Evolutionary conservation across 75 land plant species (phyloP).

Genomic region (Isoetes taiwanensis): DNA sequence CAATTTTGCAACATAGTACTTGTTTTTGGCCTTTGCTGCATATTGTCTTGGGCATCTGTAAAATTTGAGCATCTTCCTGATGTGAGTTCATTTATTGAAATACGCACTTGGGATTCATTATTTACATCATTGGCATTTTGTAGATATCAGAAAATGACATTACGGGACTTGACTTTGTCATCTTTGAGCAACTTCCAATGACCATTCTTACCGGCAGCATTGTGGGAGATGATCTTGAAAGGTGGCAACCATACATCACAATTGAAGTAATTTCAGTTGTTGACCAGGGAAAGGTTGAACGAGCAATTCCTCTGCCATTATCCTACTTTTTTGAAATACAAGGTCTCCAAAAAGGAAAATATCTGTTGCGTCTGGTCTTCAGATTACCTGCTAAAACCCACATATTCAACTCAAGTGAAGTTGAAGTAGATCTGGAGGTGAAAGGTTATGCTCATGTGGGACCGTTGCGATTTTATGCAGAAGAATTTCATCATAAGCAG

Average conservation of each 20-base stretch:
- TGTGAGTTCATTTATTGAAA: too few species aligned
- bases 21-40: too few species aligned
- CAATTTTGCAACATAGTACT: too few species aligned
- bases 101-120: too few species aligned
- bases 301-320: constrained; percentile 52
- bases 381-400: constrained; percentile 30
- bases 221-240: constrained; percentile 45
- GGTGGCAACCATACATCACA: constrained; percentile 46
- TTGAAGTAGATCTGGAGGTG: constrained; percentile 61
- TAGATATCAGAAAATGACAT: constrained; percentile 66
- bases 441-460: constrained; percentile 55
- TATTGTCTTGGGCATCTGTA: too few species aligned
- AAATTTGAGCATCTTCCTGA: too few species aligned
- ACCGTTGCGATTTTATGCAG: constrained; percentile 42
- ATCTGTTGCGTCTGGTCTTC: constrained; percentile 42
- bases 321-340: constrained; percentile 70
- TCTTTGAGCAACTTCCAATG: constrained; percentile 61
- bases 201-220: constrained; percentile 70
- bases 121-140: too few species aligned
- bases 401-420: constrained; percentile 50
- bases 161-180: constrained; percentile 58
- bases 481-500: constrained; percentile 66
- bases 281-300: constrained; percentile 45
- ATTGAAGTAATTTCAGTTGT: constrained; percentile 46
- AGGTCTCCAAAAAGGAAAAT: constrained; percentile 55